These are phyloP conservation scores for Parmales sp. DNA, from an alignment of 108 stramenopile species.

Conservation along the genomic window DNA sequence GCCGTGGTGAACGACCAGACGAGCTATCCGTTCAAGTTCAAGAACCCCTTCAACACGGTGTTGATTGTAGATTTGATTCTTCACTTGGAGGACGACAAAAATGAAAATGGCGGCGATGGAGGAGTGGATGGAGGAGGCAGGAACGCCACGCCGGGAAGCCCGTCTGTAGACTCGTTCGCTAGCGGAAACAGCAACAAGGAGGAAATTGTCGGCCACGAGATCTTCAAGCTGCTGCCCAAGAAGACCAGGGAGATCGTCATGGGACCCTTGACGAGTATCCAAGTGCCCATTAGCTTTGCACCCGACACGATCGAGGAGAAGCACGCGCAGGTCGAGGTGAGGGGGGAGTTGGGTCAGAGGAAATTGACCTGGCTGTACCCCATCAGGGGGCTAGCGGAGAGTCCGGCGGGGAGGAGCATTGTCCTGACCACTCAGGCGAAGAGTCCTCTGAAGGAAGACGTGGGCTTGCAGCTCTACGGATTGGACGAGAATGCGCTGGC, in stretches of 20 bases:
- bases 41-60: constrained; percentile 41
- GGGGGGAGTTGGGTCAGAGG: constrained; percentile 14
- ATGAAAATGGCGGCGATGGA: too few relatives aligned
- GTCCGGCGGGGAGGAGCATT: constrained; percentile 18
- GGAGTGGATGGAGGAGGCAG: neutral
- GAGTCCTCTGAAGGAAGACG: constrained; percentile 10
- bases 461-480: constrained; percentile 26
- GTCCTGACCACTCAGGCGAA: constrained; percentile 19
- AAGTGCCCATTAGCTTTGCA: constrained; percentile 32
- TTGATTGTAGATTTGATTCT: constrained; percentile 30
- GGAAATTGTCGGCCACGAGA: neutral
- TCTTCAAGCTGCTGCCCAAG: constrained; percentile 23
- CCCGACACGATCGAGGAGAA: constrained; percentile 35
- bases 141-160: neutral
- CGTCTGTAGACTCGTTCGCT: neutral
- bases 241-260: constrained; percentile 16
- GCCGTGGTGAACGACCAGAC: constrained; percentile 14
- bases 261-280: constrained; percentile 25
- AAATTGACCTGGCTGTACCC: constrained; percentile 33
- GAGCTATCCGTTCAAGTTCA: constrained; percentile 27
- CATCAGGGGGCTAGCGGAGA: constrained; percentile 34
- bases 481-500: constrained; percentile 10
- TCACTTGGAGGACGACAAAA: neutral
- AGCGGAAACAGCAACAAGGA: neutral
- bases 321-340: constrained; percentile 18